Conservation (phyloP, 148 eudicot species). For the Spergularia marina region DNA sequence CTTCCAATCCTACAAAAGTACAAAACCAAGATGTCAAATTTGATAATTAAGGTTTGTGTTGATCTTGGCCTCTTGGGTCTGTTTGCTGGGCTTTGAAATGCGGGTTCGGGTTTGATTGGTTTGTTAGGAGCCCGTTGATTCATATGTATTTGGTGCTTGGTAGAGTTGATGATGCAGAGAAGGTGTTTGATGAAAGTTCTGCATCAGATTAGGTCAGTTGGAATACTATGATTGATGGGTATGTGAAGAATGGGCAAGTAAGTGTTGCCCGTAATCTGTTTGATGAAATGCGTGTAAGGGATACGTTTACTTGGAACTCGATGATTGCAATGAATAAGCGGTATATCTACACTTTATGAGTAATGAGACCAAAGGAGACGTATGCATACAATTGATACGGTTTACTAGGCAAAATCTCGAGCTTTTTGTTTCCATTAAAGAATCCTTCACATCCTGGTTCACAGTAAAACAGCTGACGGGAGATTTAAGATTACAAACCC, state of each 20-base stretch:
- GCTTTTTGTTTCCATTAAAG: too few species aligned
- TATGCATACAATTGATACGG: too few species aligned
- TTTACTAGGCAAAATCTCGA: too few species aligned
- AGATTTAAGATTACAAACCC: not conserved
- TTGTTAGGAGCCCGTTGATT: constrained; percentile 31
- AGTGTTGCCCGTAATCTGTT: constrained; percentile 36
- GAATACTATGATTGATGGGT: constrained; percentile 64
- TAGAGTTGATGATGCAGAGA: constrained; percentile 39
- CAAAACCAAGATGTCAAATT: constrained; percentile 5
- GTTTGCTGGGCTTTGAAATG: too few species aligned
- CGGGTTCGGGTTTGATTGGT: constrained; percentile 57
- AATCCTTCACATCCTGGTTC: too few species aligned
- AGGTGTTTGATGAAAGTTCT: constrained; percentile 44
- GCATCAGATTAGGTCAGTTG: constrained; percentile 49
- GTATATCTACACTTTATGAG: too few species aligned
- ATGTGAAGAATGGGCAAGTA: constrained; percentile 46
- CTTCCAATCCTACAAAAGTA: constrained; percentile 44
- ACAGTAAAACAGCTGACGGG: not conserved
- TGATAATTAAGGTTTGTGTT: constrained; percentile 4
- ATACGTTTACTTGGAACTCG: constrained; percentile 50
- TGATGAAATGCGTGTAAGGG: constrained; percentile 52
- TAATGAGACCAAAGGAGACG: too few species aligned
- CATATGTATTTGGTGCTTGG: constrained; percentile 37
- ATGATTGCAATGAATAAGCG: constrained; percentile 20
- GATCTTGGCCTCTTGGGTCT: too few species aligned